Percentiles rank a stretch among this genome's conserved stretches.
These are phyloP conservation scores for Melaleuca quinquenervia DNA, from an alignment of 345 rosid genomes.

Conservation along the genomic window DNA sequence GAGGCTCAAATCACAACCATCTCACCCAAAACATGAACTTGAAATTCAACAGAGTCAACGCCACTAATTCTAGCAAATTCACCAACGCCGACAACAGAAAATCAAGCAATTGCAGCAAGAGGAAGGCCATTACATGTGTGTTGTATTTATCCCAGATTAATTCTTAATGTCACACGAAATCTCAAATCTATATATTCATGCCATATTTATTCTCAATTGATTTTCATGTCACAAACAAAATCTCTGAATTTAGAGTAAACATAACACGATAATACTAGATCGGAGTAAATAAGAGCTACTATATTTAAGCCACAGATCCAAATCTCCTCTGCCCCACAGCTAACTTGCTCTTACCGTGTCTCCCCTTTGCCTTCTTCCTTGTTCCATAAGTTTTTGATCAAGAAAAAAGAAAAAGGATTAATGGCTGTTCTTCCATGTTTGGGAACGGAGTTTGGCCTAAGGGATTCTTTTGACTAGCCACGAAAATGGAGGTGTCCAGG, in stretches of 20 bases:
- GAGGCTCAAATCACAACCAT: not conserved
- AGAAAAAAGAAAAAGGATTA: not conserved
- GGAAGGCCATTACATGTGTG: constrained; percentile 29
- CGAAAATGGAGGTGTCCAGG: not conserved
- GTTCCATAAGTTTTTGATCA: not conserved
- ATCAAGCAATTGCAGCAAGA: constrained; percentile 11
- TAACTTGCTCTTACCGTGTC: not conserved
- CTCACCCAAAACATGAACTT: not conserved
- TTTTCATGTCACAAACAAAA: not conserved
- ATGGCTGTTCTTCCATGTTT: not conserved
- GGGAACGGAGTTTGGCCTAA: not conserved
- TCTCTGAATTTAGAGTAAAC: not conserved
- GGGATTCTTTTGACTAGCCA: not conserved
- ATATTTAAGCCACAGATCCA: not conserved
- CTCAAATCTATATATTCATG: rapidly evolving
- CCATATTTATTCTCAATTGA: rapidly evolving
- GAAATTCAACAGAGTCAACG: not conserved
- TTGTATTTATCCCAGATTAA: no score
- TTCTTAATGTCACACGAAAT: no score
- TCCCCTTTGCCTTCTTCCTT: not conserved
- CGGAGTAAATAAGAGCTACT: not conserved
- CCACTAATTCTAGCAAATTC: not conserved
- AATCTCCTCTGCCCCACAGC: not conserved
- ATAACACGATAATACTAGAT: rapidly evolving
- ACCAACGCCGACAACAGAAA: not conserved